Evolutionary conservation across 352 stramenopile genomes (phyloP).

Genomic region (Phytophthora macrochlamydospora): DNA sequence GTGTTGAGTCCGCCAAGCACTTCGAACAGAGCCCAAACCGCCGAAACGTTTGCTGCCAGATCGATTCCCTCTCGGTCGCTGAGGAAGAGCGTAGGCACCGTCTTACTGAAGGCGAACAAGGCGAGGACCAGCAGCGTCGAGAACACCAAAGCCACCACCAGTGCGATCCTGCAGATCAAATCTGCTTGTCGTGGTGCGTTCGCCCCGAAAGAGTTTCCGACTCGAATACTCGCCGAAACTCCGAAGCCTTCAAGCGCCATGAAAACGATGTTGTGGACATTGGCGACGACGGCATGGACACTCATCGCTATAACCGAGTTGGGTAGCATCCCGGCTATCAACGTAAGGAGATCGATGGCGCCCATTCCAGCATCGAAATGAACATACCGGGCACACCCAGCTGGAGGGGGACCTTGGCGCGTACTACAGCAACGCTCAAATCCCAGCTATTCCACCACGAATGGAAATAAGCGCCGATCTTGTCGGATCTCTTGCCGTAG

Average conservation of each 20-base stretch:
- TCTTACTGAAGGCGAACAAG: not conserved
- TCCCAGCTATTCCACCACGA: slow-evolving; percentile 62
- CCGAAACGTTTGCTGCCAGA: slow-evolving; percentile 32
- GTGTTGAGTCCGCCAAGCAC: slow-evolving; percentile 53
- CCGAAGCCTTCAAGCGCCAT: slow-evolving; percentile 71
- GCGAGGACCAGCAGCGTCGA: slow-evolving; percentile 36
- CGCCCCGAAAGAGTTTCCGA: slow-evolving; percentile 58
- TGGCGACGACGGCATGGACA: slow-evolving; percentile 67
- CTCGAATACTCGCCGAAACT: slow-evolving; percentile 42
- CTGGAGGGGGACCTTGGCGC: slow-evolving; percentile 53
- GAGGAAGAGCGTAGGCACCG: not conserved
- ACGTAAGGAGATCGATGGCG: slow-evolving; percentile 69
- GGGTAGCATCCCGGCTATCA: slow-evolving; percentile 68
- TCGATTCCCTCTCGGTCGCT: slow-evolving; percentile 37
- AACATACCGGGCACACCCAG: slow-evolving; percentile 59
- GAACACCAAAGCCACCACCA: slow-evolving; percentile 41
- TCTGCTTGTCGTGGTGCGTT: slow-evolving; percentile 59
- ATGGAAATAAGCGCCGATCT: slow-evolving; percentile 83
- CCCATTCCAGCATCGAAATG: slow-evolving; percentile 61
- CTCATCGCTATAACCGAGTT: slow-evolving; percentile 68
- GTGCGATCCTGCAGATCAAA: slow-evolving; percentile 37
- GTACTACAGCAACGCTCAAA: slow-evolving; percentile 38
- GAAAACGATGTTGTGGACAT: slow-evolving; percentile 64
- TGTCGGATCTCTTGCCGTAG: slow-evolving; percentile 52
- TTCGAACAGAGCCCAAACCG: slow-evolving; percentile 44